Percentiles rank a stretch among this genome's conserved stretches.
Conservation (phyloP, 2,329 filamentous ascomycete species). For the Curvularia eragrostidis region DNA sequence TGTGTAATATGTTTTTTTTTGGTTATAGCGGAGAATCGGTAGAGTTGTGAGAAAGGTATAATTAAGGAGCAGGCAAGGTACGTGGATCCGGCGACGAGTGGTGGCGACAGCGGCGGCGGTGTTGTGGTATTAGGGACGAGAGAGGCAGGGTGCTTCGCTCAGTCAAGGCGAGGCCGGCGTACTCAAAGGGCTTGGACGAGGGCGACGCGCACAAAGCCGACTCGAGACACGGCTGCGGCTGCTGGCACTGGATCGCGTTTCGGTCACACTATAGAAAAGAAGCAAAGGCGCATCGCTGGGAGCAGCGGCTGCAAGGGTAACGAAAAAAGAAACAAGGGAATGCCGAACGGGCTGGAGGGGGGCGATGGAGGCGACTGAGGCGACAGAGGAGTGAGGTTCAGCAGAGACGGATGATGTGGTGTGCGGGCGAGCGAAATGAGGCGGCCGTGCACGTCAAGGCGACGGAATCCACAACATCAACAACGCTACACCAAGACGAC, state of each 20-base stretch:
- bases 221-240: constrained; percentile 30
- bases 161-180: constrained; percentile 26
- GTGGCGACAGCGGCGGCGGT: constrained; percentile 1
- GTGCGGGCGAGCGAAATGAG: constrained; percentile 33
- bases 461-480: constrained; percentile 27
- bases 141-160: constrained; percentile 28
- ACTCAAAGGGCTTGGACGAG: constrained; percentile 30
- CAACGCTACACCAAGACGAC: constrained; percentile 7
- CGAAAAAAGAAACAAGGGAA: constrained; percentile 35
- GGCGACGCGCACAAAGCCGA: constrained; percentile 32
- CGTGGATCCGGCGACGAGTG: constrained; percentile 9
- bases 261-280: constrained; percentile 33
- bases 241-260: constrained; percentile 37
- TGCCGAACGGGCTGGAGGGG: constrained; percentile 32
- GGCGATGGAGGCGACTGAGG: constrained; percentile 24
- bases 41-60: constrained; percentile 1
- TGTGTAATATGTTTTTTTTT: constrained; percentile 1
- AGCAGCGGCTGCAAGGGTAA: constrained; percentile 40
- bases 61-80: constrained; percentile 10
- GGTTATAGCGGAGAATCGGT: constrained; percentile 8
- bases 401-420: constrained; percentile 38
- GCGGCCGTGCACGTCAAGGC: constrained; percentile 17
- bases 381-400: constrained; percentile 25
- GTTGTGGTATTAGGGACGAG: constrained; percentile 16
- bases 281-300: constrained; percentile 39